A percentile compares a stretch with the other conserved stretches of the same genome.
Conservation (phyloP, 805 yeast species). For the Priceomyces melissophilus region DNA sequence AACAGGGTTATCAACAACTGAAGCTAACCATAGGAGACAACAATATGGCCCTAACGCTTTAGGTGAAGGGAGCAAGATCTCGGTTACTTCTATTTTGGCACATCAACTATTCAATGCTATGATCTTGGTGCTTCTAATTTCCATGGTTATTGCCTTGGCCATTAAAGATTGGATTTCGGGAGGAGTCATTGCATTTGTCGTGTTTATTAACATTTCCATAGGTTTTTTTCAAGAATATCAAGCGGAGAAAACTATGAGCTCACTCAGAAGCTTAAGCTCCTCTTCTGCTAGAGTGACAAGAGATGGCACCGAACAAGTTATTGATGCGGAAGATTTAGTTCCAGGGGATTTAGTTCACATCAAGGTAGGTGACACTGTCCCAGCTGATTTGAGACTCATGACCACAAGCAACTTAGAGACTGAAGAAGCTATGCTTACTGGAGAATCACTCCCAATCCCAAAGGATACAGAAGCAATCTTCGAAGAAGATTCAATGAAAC, state of each 20-base stretch:
- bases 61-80: conserved; percentile 29
- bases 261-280: conserved; percentile 43
- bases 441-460: conserved; percentile 33
- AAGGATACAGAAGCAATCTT: conserved; percentile 35
- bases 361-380: conserved; percentile 41
- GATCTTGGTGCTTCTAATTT: conserved; percentile 35
- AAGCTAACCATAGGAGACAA: conserved; percentile 11
- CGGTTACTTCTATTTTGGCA: conserved; percentile 26
- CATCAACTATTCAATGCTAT: conserved; percentile 39
- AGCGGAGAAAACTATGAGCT: conserved; percentile 51
- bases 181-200: conserved; percentile 45
- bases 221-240: conserved; percentile 50
- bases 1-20: conserved; percentile 42
- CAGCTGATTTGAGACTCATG: conserved; percentile 40
- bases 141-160: conserved; percentile 36
- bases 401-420: conserved; percentile 37
- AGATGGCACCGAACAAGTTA: conserved; percentile 32
- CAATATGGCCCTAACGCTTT: conserved; percentile 24
- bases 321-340: conserved; percentile 42
- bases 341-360: conserved; percentile 43
- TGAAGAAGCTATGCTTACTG: conserved; percentile 44
- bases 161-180: conserved; percentile 40
- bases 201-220: conserved; percentile 43
- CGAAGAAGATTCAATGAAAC: conserved; percentile 28
- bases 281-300: conserved; percentile 46